These are phyloP conservation scores for Patellifolia procumbens DNA, from an alignment of 179 eudicot genomes.

Conservation along the genomic window DNA sequence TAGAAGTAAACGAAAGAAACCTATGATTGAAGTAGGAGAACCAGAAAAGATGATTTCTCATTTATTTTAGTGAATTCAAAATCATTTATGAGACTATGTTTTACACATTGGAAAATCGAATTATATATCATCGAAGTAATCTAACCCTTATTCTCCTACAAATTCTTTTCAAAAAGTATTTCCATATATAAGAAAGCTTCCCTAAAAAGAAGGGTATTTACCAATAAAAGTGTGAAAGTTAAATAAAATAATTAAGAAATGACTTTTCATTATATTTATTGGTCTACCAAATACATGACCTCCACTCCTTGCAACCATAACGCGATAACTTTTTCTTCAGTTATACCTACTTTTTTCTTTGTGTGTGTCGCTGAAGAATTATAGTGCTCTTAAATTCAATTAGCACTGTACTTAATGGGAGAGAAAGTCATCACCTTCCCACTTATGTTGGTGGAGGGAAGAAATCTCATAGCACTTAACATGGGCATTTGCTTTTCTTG, in stretches of 20 bases:
- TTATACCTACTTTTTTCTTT: background rate
- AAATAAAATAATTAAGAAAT: background rate
- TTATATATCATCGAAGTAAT: no score
- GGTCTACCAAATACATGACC: background rate
- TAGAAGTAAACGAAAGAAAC: no score
- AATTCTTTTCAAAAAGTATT: no score
- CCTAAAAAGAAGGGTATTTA: background rate
- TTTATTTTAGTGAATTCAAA: no score
- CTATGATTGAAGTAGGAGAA: no score
- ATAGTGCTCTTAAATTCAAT: conserved; percentile 15
- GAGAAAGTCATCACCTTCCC: conserved; percentile 13
- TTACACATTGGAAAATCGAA: no score
- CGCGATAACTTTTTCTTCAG: conserved; percentile 13
- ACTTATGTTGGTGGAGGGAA: conserved; percentile 18
- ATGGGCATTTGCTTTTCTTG: conserved; percentile 24
- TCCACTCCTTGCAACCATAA: conserved; percentile 2
- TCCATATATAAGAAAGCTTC: background rate
- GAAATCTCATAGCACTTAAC: conserved; percentile 2
- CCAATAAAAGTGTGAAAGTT: background rate
- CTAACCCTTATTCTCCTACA: no score
- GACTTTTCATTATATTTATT: no score
- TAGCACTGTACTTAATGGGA: conserved; percentile 9
- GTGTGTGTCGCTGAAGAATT: background rate
- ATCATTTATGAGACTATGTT: no score
- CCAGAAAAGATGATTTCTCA: no score